A percentile compares a stretch with the other conserved stretches of the same genome.
Evolutionary conservation across 305 asterid genomes (phyloP).

Genomic region (Fraxinus paxiana): DNA sequence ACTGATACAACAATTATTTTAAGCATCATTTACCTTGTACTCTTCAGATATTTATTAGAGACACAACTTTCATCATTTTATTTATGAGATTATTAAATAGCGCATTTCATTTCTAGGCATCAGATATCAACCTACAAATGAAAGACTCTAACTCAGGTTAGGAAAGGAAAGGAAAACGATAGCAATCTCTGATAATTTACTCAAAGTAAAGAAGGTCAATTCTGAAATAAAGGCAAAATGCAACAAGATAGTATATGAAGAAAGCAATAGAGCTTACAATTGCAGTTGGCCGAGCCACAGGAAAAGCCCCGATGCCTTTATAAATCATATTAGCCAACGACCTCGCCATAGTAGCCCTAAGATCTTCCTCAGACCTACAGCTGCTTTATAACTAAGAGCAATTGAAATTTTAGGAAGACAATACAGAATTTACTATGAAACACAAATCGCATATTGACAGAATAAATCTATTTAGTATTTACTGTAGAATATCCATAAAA

Average conservation of each 20-base stretch:
- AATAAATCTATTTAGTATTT: background rate
- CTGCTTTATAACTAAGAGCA: background rate
- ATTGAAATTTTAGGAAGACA: background rate
- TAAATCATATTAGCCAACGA: slow-evolving; percentile 48
- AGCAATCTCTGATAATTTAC: background rate
- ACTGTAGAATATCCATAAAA: background rate
- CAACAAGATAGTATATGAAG: background rate
- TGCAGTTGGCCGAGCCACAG: slow-evolving; percentile 46
- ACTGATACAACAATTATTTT: background rate
- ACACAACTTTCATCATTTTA: background rate
- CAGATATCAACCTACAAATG: background rate
- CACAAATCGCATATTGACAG: background rate
- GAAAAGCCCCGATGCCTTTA: slow-evolving; percentile 43
- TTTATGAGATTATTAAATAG: background rate
- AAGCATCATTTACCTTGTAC: background rate
- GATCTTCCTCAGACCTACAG: slow-evolving; percentile 3
- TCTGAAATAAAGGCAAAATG: slow-evolving; percentile 1
- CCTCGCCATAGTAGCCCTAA: slow-evolving; percentile 47
- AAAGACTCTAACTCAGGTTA: background rate
- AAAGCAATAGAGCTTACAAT: slow-evolving; percentile 31
- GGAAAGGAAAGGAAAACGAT: background rate
- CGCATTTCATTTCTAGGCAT: background rate
- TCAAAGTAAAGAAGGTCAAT: background rate
- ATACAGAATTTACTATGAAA: background rate
- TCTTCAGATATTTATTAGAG: background rate